A percentile compares a stretch with the other conserved stretches of the same genome.
Evolutionary conservation across 495 filamentous ascomycete species (phyloP).

Genomic region (Jackrogersella multiformis): DNA sequence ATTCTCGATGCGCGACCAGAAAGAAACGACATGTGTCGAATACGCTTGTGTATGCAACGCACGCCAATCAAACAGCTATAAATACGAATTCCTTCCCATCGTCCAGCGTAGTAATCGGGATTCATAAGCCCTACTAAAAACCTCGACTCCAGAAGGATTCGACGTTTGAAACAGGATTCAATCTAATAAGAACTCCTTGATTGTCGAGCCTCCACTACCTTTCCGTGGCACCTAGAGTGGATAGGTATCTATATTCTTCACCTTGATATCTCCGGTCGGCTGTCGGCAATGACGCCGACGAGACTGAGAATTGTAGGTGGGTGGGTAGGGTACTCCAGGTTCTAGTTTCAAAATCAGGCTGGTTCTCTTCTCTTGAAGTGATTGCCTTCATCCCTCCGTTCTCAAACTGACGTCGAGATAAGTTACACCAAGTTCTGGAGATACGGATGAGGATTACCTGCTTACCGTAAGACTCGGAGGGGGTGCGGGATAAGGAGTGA

Average conservation of each 20-base stretch:
- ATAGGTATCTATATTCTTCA: neutral
- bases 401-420: neutral
- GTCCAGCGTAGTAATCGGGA: conserved; percentile 25
- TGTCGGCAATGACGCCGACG: neutral
- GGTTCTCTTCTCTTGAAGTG: neutral
- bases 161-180: conserved; percentile 20
- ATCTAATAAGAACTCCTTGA: conserved; percentile 14
- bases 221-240: neutral
- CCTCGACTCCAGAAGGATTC: conserved; percentile 25
- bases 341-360: neutral
- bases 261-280: neutral
- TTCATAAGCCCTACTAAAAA: neutral
- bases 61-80: conserved; percentile 19
- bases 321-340: neutral
- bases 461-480: neutral
- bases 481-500: neutral
- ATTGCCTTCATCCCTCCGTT: neutral
- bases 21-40: conserved; percentile 12
- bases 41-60: conserved; percentile 5
- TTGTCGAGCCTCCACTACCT: conserved; percentile 12
- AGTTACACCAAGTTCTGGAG: neutral
- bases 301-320: neutral
- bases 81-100: conserved; percentile 1
- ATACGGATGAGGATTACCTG: neutral
- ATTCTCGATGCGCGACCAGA: conserved; percentile 20